Evolutionary conservation across 2,329 filamentous ascomycete genomes (phyloP), one percentile per base, ranked within the genome.

Genomic region (Fusarium anthophilum): DNA sequence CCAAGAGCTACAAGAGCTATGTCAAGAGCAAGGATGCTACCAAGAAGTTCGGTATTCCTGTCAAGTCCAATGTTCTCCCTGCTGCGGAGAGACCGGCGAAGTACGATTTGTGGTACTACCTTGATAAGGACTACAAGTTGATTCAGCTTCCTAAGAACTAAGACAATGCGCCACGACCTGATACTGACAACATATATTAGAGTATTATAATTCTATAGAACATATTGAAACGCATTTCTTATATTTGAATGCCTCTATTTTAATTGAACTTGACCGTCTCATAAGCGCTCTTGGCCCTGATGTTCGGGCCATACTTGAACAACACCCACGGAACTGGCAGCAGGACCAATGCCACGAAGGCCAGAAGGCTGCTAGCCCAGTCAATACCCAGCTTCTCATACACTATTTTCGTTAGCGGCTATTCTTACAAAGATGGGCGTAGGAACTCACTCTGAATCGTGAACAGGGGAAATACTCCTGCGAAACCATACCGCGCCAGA

Each of bases 391-490:
- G 75, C 7, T 75, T 80, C 11, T 79, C 63, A 48, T 86, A 87
- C 84, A 87, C 84, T 14, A 0, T 17, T 11, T 3, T 9, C 2
- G 64, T 81, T 54, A 80, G 76, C 38, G 2, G 35, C 1, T 24
- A 1, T 5, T 41, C 2, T 6, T 8, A 0, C 1, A 22, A 20
- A 20, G 1, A 11, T 6, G 3, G 1, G 17, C 0, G 1, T 15
- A 12, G 6, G 6, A 1, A 80, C 85, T 79, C 75, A 87, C 86
- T 88, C 67, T 90, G 88, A 3, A 91, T 80, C 1, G 89, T 87
- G 72, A 92, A 92, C 0, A 92, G 78, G 0, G 90, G 90, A 62
- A 92, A 92, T 0, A 84, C 86, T 3, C 86, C 87, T 0, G 87
- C 88, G 13, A 91, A 83, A 0, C 80, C 79, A 70, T 91, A 92